Conservation (phyloP, 2,329 filamentous ascomycete species). For the Neofusicoccum kwambonambiense region DNA sequence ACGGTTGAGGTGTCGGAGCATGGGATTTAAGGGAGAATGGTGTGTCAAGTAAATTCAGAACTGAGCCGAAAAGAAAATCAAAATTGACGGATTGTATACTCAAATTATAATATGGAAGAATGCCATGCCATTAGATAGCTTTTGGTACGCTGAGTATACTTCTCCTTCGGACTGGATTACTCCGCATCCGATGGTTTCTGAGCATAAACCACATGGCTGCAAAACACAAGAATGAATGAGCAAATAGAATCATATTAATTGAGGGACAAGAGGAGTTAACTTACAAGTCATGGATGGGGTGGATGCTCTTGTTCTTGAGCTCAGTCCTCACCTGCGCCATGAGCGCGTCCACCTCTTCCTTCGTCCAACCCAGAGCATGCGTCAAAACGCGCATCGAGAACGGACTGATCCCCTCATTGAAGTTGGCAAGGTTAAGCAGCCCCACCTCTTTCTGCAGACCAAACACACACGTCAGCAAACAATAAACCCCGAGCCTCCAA, state of each 20-base stretch:
- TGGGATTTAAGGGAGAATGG: neutral
- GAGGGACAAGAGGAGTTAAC: neutral
- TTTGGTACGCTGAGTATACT: too few species aligned
- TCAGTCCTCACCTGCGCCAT: conserved; percentile 25
- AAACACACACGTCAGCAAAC: neutral
- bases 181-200: neutral
- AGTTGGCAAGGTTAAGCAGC: conserved; percentile 27
- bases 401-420: conserved; percentile 27
- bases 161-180: neutral
- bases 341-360: conserved; percentile 27
- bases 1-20: neutral
- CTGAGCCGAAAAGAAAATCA: neutral
- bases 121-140: too few species aligned
- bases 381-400: conserved; percentile 24
- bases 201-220: neutral
- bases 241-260: neutral
- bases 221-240: too few species aligned
- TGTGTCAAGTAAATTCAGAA: neutral
- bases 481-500: neutral
- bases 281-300: conserved; percentile 1
- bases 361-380: conserved; percentile 23
- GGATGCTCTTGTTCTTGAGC: conserved; percentile 23
- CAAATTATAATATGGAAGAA: too few species aligned
- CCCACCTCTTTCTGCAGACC: conserved; percentile 27
- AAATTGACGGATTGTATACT: too few species aligned